A percentile compares a stretch with the other conserved stretches of the same genome.
Conservation (phyloP, 192 early-diverging fungal genomes). For the Coemansia sp. region DNA sequence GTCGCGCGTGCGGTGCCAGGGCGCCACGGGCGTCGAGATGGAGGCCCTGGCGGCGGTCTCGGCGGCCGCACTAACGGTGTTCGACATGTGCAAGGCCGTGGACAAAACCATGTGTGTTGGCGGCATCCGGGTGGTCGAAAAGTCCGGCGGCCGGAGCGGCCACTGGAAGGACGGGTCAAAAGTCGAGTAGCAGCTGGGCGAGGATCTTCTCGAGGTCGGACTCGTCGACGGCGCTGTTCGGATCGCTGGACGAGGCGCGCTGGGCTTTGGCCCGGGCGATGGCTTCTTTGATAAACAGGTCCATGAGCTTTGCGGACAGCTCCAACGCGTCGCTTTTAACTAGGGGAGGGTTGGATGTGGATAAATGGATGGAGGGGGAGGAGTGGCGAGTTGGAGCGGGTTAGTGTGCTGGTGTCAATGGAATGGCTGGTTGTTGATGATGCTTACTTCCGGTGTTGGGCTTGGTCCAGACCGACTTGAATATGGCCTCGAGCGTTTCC, state of each 20-base stretch:
- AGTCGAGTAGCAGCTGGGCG: conserved; percentile 46
- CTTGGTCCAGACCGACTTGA: conserved; percentile 39
- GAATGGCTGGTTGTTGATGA: not conserved
- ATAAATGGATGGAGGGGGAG: no score
- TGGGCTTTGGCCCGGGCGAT: conserved; percentile 38
- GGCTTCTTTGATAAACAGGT: conserved; percentile 42
- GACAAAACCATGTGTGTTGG: conserved; percentile 77
- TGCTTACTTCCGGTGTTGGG: conserved; percentile 37
- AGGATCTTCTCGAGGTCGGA: conserved; percentile 49
- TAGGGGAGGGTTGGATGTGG: no score
- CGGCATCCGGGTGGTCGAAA: conserved; percentile 67
- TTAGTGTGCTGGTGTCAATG: not conserved
- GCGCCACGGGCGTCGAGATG: conserved; percentile 90
- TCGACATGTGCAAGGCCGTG: conserved; percentile 96
- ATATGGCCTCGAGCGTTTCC: conserved; percentile 45
- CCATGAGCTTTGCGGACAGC: conserved; percentile 24
- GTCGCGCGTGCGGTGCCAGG: conserved; percentile 66
- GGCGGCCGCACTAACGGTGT: conserved; percentile 78
- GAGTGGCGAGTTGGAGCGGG: no score
- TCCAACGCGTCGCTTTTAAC: conserved; percentile 43
- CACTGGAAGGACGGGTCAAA: conserved; percentile 32
- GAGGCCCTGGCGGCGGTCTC: conserved; percentile 79
- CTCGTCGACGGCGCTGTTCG: conserved; percentile 26
- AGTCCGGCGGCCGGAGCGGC: conserved; percentile 84
- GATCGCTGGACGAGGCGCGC: conserved; percentile 11